Percentiles rank a stretch among this genome's conserved stretches.
phyloP scores from a whole-genome alignment of 345 rosid species.

The Anastatica hierochuntica region DNA sequence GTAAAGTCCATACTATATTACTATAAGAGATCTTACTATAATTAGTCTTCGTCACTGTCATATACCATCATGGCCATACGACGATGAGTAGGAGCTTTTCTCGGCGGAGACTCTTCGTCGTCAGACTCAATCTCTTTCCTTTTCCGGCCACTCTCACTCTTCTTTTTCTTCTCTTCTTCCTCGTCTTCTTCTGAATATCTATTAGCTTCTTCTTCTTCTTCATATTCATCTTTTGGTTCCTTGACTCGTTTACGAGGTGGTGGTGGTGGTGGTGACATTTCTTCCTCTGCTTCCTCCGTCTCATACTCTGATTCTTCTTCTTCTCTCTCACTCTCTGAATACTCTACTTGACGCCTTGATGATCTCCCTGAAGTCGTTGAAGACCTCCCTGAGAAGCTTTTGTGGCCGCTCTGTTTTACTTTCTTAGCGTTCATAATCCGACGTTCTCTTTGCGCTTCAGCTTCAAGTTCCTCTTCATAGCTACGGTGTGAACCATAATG shows the following conservation, averaged over 20 bases:
- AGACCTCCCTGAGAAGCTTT: conserved; percentile 54
- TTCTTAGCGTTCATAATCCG: too few relatives aligned
- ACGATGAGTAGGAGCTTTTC: conserved; percentile 63
- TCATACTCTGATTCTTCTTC: conserved; percentile 94
- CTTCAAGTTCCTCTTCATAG: too few relatives aligned
- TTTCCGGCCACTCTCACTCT: conserved; percentile 45
- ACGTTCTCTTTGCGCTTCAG: too few relatives aligned
- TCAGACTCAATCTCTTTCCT: conserved; percentile 80
- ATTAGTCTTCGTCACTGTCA: conserved; percentile 82
- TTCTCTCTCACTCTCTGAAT: conserved; percentile 85
- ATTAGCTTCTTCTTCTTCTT: conserved; percentile 56
- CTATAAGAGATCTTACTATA: too few relatives aligned
- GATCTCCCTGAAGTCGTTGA: conserved; percentile 40
- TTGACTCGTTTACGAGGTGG: conserved; percentile 48
- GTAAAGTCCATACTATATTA: too few relatives aligned
- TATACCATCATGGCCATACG: conserved; percentile 79
- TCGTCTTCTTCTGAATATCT: conserved; percentile 72
- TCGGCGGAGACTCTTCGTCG: conserved; percentile 79
- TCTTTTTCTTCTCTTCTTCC: conserved; percentile 32
- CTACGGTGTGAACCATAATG: too few relatives aligned
- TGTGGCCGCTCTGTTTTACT: conserved; percentile 60
- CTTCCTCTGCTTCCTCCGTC: conserved; percentile 74
- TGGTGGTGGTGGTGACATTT: conserved; percentile 37
- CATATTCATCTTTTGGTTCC: conserved; percentile 70
- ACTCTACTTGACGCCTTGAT: conserved; percentile 55